A percentile compares a stretch with the other conserved stretches of the same genome.
phyloP scores from a whole-genome alignment of 257 asterid species.

The Salvia miltiorrhiza region DNA sequence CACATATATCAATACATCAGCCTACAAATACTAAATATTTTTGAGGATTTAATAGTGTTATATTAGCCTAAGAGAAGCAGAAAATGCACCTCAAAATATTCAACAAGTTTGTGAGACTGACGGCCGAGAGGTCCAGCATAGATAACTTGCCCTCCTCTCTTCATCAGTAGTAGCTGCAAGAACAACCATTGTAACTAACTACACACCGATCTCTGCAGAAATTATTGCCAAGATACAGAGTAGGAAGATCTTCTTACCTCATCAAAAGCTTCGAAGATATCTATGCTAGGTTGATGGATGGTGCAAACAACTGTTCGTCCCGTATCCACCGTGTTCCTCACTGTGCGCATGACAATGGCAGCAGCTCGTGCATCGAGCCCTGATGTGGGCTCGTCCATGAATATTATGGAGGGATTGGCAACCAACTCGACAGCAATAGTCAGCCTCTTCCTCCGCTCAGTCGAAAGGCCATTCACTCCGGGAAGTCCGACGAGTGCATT shows the following conservation, averaged over 20 bases:
- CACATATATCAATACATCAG: background rate
- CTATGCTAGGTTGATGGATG: slow-evolving; percentile 86
- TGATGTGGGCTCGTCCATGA: slow-evolving; percentile 91
- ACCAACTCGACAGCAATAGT: slow-evolving; percentile 85
- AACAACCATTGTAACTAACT: background rate
- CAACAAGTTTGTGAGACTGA: slow-evolving; percentile 56
- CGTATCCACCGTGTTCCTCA: slow-evolving; percentile 79
- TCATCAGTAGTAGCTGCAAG: slow-evolving; percentile 37
- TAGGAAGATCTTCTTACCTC: slow-evolving; percentile 41
- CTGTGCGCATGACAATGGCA: slow-evolving; percentile 84
- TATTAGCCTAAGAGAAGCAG: background rate
- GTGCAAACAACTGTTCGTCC: slow-evolving; percentile 92
- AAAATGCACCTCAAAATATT: slow-evolving; percentile 64
- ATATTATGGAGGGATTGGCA: slow-evolving; percentile 83
- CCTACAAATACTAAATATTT: background rate
- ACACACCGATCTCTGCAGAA: background rate
- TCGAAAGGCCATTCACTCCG: slow-evolving; percentile 77
- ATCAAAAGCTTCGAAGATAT: slow-evolving; percentile 86
- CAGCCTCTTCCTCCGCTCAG: slow-evolving; percentile 83
- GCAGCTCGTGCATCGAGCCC: slow-evolving; percentile 96
- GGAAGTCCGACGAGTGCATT: slow-evolving; percentile 87
- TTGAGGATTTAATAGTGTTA: background rate
- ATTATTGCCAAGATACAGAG: background rate
- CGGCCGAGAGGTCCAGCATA: slow-evolving; percentile 64
- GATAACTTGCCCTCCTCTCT: slow-evolving; percentile 74